These are phyloP conservation scores for Fragaria iinumae DNA, from an alignment of 306 rosid genomes.

Conservation along the genomic window DNA sequence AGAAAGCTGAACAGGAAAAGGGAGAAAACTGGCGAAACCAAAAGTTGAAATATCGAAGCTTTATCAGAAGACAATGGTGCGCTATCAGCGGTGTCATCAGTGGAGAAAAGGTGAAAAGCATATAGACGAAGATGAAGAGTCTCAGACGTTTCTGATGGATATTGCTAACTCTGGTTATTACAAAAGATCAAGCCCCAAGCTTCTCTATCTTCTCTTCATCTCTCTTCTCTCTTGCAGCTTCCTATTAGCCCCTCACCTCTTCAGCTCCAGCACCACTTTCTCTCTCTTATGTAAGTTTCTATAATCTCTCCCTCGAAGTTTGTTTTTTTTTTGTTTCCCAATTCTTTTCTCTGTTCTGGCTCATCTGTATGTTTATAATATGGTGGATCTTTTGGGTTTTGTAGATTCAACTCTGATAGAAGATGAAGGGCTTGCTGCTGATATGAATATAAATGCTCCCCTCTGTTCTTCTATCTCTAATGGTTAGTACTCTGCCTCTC, in stretches of 20 bases:
- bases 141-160: constrained; percentile 40
- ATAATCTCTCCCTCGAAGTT: background rate
- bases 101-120: constrained; percentile 17
- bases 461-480: constrained; percentile 55
- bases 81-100: constrained; percentile 15
- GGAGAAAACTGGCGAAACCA: background rate
- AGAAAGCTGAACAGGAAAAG: constrained; percentile 8
- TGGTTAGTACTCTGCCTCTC: constrained; percentile 36
- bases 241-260: constrained; percentile 50
- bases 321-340: background rate
- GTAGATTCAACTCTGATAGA: constrained; percentile 50
- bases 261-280: constrained; percentile 35
- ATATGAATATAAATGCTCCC: constrained; percentile 36
- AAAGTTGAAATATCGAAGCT: background rate
- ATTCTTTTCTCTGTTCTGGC: background rate
- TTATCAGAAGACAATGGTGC: constrained; percentile 12
- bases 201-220: constrained; percentile 51
- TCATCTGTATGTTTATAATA: constrained; percentile 13
- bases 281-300: constrained; percentile 45
- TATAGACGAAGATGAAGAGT: constrained; percentile 39
- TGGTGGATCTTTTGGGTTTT: constrained; percentile 16
- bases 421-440: constrained; percentile 35
- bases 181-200: constrained; percentile 53
- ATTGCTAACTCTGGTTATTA: constrained; percentile 35
- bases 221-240: constrained; percentile 55